Conservation (phyloP, 1,284 basidiomycete genomes). For the Meira nashicola region DNA sequence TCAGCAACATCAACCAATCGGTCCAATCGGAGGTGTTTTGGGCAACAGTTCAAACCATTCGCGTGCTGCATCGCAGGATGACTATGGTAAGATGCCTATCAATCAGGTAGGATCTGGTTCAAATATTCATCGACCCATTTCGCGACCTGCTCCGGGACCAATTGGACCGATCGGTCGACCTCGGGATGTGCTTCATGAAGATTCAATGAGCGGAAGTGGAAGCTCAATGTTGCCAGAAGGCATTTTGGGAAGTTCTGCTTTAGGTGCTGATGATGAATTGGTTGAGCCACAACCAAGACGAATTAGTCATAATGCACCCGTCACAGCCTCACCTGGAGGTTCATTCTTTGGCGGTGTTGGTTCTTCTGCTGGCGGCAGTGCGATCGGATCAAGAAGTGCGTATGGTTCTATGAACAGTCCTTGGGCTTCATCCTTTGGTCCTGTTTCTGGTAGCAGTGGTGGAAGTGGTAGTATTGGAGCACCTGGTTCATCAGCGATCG, state of each 20-base stretch:
- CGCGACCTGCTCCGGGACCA: constrained; percentile 23
- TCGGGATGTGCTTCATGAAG: constrained; percentile 6
- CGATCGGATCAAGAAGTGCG: background rate
- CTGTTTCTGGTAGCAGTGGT: constrained; percentile 21
- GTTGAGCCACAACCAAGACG: constrained; percentile 44
- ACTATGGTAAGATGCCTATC: background rate
- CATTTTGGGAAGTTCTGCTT: constrained; percentile 49
- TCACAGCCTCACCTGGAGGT: constrained; percentile 19
- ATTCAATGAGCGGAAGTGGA: background rate
- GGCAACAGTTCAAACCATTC: too few species aligned
- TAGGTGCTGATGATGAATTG: constrained; percentile 51
- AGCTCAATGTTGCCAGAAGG: constrained; percentile 28
- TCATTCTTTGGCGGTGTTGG: constrained; percentile 26
- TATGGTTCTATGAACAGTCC: constrained; percentile 24
- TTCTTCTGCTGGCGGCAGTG: constrained; percentile 13
- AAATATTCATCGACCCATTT: constrained; percentile 13
- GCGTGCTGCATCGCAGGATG: background rate
- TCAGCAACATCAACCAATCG: too few species aligned
- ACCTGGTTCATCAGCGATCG: background rate
- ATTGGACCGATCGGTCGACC: constrained; percentile 51
- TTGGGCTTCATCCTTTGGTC: constrained; percentile 27
- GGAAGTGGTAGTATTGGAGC: background rate
- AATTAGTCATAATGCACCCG: constrained; percentile 35
- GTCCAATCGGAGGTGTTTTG: too few species aligned
- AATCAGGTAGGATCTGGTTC: background rate